Evolutionary conservation across 148 eudicot species (phyloP).

Genomic region (Nepenthes gracilis): DNA sequence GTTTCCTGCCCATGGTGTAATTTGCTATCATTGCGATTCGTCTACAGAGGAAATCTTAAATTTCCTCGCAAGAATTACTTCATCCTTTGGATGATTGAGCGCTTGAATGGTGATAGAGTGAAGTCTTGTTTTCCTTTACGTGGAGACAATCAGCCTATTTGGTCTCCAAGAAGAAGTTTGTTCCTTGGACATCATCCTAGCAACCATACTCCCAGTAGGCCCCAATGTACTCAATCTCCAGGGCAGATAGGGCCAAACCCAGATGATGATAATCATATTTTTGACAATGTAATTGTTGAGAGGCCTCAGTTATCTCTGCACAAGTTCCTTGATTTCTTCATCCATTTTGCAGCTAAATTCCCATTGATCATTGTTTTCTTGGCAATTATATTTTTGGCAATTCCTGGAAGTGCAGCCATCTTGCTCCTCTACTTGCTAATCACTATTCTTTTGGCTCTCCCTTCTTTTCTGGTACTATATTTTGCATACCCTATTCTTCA

Average conservation of each 20-base stretch:
- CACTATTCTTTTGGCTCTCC: constrained; percentile 35
- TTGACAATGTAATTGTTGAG: constrained; percentile 11
- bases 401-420: constrained; percentile 35
- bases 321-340: constrained; percentile 33
- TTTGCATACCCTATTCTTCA: constrained; percentile 35
- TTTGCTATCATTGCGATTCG: constrained; percentile 33
- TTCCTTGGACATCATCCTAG: constrained; percentile 14
- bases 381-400: constrained; percentile 21
- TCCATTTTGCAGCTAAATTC: constrained; percentile 32
- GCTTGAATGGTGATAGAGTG: constrained; percentile 54
- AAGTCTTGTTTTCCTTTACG: constrained; percentile 24
- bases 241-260: constrained; percentile 10
- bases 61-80: constrained; percentile 72
- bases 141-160: constrained; percentile 28
- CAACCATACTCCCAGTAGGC: constrained; percentile 16
- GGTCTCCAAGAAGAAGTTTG: constrained; percentile 36
- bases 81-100: constrained; percentile 80
- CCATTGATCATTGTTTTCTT: constrained; percentile 29
- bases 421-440: constrained; percentile 29
- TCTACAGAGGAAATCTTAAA: constrained; percentile 47
- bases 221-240: constrained; percentile 9
- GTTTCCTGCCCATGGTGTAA: constrained; percentile 80
- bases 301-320: constrained; percentile 30
- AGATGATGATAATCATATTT: constrained; percentile 5
- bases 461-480: constrained; percentile 37